These are phyloP conservation scores for Euptelea pleiosperma DNA, from an alignment of 164 flowering plant species.

Conservation along the genomic window DNA sequence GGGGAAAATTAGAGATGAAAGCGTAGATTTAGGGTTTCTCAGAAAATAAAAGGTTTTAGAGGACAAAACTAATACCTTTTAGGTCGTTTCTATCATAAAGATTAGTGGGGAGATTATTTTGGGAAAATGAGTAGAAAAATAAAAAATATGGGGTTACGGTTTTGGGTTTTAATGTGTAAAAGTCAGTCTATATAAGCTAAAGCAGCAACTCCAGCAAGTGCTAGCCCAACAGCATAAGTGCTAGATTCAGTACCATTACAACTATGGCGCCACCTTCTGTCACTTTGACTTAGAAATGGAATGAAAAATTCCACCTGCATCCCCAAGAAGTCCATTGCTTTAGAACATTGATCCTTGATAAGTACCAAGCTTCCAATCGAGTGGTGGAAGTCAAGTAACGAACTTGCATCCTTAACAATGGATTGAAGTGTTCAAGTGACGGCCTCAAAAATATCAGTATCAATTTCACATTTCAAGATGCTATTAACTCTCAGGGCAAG, in stretches of 20 bases:
- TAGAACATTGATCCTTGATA: slow-evolving; percentile 64
- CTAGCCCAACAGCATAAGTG: slow-evolving; percentile 83
- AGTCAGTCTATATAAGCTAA: no score
- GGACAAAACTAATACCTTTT: no score
- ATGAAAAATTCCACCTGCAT: slow-evolving; percentile 72
- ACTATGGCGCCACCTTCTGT: slow-evolving; percentile 90
- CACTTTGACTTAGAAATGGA: slow-evolving; percentile 91
- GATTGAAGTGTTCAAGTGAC: slow-evolving; percentile 54
- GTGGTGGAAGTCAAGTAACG: slow-evolving; percentile 72
- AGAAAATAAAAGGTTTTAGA: no score
- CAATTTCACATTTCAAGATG: slow-evolving; percentile 55
- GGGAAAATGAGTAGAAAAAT: no score
- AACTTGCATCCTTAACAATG: slow-evolving; percentile 50
- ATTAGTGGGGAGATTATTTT: no score
- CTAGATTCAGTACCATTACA: slow-evolving; percentile 81
- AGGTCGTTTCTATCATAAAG: no score
- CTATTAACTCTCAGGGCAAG: slow-evolving; percentile 59
- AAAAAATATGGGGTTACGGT: no score
- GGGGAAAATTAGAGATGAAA: no score
- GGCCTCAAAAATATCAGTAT: slow-evolving; percentile 54
- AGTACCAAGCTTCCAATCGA: slow-evolving; percentile 66
- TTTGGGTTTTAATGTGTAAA: no score
- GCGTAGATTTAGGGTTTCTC: no score
- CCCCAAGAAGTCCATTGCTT: slow-evolving; percentile 45
- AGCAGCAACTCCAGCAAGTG: slow-evolving; percentile 79